These are phyloP conservation scores for Beta corolliflora DNA, from an alignment of 179 eudicot genomes.

Conservation along the genomic window DNA sequence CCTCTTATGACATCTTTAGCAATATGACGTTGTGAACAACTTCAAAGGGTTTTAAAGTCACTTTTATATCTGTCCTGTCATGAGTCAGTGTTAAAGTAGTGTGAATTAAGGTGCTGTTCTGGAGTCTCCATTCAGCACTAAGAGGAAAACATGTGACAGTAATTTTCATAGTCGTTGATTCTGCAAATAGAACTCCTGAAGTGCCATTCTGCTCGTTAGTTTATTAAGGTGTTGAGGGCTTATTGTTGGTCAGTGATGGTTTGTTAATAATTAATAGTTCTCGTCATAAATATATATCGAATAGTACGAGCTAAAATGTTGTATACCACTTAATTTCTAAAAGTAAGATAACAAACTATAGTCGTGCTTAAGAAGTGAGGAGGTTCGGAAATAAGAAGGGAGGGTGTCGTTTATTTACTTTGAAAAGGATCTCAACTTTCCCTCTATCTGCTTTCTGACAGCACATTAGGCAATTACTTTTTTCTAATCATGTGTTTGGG, in stretches of 20 bases:
- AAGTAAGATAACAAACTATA: neutral
- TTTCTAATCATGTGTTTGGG: neutral
- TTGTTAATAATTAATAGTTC: neutral
- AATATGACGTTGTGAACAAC: neutral
- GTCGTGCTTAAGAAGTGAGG: neutral
- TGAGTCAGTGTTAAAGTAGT: neutral
- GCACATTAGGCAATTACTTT: neutral
- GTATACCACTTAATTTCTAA: neutral
- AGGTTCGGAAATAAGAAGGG: neutral
- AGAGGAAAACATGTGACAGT: too few species aligned
- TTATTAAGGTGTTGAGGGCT: neutral
- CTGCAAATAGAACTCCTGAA: neutral
- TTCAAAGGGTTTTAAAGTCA: neutral
- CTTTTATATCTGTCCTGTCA: neutral
- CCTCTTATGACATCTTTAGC: conserved; percentile 4
- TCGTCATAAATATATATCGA: neutral
- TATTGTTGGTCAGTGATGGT: neutral
- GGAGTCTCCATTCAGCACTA: neutral
- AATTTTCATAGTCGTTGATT: neutral
- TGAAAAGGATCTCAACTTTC: neutral
- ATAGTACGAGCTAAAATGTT: neutral
- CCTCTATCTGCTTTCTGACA: neutral
- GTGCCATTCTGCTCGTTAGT: neutral
- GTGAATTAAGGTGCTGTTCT: neutral
- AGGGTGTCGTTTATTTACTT: neutral